Evolutionary conservation across 179 eudicot species (phyloP), one percentile per base, ranked within the genome.

Genomic region (Drosera spatulata): DNA sequence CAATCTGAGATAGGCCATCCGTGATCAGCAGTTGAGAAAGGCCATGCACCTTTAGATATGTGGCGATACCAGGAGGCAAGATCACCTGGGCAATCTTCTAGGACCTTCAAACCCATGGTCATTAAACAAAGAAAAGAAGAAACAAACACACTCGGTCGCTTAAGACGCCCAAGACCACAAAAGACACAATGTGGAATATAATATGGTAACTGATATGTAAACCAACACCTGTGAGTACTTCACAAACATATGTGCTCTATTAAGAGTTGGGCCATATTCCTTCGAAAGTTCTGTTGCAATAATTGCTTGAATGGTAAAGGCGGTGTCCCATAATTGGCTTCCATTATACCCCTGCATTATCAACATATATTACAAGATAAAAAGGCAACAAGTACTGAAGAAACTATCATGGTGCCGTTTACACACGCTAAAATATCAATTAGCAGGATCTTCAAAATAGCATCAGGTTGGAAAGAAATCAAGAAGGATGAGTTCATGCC

Each of bases 1-100:
- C 82, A 78, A 50, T 78, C 82, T 22, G 82, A 78, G 77, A 78
- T 75, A 45, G 79, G 82, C 82, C 82, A 78, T 37, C 82, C 82
- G 41, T 78, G 82, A 69, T 78, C 82, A 11, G 56, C 72, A 50
- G 82, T 78, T 64, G 82, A 78, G 66, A 75, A 78, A 56, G 82
- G 79, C 82, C 82, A 78, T 53, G 79, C 82, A 45, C 82, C 82
- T 69, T 78, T 78, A 63, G 82, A 78, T 49, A 78, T 75, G 75
- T 78, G 82, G 66, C 79, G 77, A 43, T 75, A 78, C 79, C 79
- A 78, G 63, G 68, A 61, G 51, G 38, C 60, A 43, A 74, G 74
- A 75, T 78, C 79, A 60, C 82, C 82, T n/a, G 73, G 75, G 63
- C 82, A 78, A 58, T 78, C 76, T 0, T 68, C 77, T 61, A 33